A percentile compares a stretch with the other conserved stretches of the same genome.
phyloP scores from a whole-genome alignment of 139 green algal species.

The Dunaliella primolecta region DNA sequence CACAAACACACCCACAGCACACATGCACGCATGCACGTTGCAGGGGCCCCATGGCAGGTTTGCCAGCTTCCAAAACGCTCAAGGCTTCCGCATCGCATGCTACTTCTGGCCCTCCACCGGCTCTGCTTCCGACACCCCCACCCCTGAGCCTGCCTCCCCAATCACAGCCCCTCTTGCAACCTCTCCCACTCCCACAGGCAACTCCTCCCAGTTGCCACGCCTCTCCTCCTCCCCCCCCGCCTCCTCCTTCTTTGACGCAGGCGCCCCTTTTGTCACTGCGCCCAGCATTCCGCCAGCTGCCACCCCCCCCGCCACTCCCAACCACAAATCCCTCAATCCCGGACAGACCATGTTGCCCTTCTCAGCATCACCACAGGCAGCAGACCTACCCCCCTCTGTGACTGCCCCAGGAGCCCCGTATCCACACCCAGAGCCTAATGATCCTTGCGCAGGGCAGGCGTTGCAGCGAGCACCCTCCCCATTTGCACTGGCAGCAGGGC shows the following conservation, averaged over 20 bases:
- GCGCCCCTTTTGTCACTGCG: too few species aligned
- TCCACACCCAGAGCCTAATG: too few species aligned
- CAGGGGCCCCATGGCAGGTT: background rate
- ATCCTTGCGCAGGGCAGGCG: too few species aligned
- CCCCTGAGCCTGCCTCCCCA: background rate
- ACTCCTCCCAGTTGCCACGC: background rate
- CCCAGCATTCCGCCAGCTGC: too few species aligned
- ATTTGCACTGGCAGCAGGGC: background rate
- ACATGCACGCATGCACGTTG: background rate
- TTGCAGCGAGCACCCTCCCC: background rate
- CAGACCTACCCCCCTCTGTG: too few species aligned
- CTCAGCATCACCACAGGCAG: too few species aligned
- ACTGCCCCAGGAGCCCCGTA: too few species aligned
- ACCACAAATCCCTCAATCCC: too few species aligned
- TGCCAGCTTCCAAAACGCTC: slow-evolving; percentile 1
- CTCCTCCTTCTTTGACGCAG: too few species aligned
- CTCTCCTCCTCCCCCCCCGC: background rate
- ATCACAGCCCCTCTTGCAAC: background rate
- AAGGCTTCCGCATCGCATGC: background rate
- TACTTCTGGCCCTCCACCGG: background rate
- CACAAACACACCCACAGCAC: background rate
- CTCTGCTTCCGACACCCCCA: background rate
- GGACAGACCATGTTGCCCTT: too few species aligned
- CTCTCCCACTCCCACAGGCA: background rate
- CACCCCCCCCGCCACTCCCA: too few species aligned